Evolutionary conservation across 768 basidiomycete genomes (phyloP), one percentile per base, ranked within the genome.

Genomic region (Tylopilus rubrobrunneus): DNA sequence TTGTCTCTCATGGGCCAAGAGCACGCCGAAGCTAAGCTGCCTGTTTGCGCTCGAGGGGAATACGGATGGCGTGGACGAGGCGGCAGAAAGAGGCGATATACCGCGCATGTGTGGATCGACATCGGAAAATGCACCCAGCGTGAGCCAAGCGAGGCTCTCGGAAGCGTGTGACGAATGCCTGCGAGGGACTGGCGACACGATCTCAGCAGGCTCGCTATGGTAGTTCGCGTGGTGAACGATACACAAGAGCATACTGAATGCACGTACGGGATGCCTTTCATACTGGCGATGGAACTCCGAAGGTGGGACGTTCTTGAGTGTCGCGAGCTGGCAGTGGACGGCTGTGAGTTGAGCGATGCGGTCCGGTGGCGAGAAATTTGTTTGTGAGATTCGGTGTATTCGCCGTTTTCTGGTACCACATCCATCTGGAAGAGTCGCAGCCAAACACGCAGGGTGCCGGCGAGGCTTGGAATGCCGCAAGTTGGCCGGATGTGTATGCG

Each of bases 121-220:
- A 76, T 84, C 49, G 67, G 68, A 14, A 74, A 75, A 29, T 72
- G 76, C 6, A 68, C 76, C 55, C 5, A 56, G 45, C 33, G 75
- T 76, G 14, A 87, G 76, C 86, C 85, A 86, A 44, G 80, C 77
- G 49, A 79, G 78, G 54, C 80, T 81, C 41, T 82, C 80, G 11
- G 77, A 74, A 40, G 74, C 76, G 52, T 87, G 84, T 8, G 88
- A 71, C 51, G 83, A 74, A 62, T 87, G 83, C 52, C 83, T 75
- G 11, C 80, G 82, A n/a, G 86, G 86, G 25, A 82, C 76, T 2
- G 86, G 85, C 0, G 87, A 77, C 42, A 83, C 68, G 36, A 87
- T 86, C 57, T 82, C 74, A 4, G 74, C 39, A 15, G 59, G 63
- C 45, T 74, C 72, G 1, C 68, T 69, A 55, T 31, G 8, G 31